These are phyloP conservation scores for Calonectria fujianensis DNA, from an alignment of 2,329 filamentous ascomycete genomes.

Conservation along the genomic window DNA sequence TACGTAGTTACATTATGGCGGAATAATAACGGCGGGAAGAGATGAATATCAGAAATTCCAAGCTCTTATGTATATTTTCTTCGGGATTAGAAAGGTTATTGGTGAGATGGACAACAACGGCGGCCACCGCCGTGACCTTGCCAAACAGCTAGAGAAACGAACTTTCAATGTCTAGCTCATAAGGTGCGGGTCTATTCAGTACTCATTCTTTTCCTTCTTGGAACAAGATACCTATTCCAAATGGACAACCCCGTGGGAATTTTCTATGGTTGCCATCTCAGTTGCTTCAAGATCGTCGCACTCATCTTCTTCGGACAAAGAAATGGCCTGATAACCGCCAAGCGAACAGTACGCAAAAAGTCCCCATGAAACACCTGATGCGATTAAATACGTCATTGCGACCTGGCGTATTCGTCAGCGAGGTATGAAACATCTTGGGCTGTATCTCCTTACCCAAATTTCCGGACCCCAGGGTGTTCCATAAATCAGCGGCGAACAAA, in stretches of 20 bases:
- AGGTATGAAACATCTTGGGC: not conserved
- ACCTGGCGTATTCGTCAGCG: not conserved
- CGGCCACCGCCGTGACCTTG: no score
- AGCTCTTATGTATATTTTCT: not conserved
- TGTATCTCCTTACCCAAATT: conserved; percentile 7
- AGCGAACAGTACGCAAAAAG: conserved; percentile 23
- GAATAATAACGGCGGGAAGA: not conserved
- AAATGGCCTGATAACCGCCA: conserved; percentile 26
- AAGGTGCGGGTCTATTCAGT: no score
- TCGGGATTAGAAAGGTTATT: no score
- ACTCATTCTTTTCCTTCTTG: no score
- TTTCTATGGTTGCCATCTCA: not conserved
- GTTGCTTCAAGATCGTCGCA: not conserved
- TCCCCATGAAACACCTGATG: conserved; percentile 18
- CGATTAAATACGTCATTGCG: conserved; percentile 26
- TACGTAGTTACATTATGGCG: not conserved
- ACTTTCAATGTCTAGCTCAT: no score
- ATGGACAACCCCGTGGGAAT: not conserved
- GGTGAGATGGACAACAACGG: no score
- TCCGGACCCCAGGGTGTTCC: conserved; percentile 3
- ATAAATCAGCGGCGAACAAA: conserved; percentile 10
- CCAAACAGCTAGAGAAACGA: not conserved
- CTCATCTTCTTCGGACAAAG: conserved; percentile 19
- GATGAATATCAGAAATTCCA: not conserved
- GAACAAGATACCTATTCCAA: not conserved